Base-by-base conservation (phyloP, 495 filamentous ascomycete species). In the Thermochaetoides thermophila region DNA sequence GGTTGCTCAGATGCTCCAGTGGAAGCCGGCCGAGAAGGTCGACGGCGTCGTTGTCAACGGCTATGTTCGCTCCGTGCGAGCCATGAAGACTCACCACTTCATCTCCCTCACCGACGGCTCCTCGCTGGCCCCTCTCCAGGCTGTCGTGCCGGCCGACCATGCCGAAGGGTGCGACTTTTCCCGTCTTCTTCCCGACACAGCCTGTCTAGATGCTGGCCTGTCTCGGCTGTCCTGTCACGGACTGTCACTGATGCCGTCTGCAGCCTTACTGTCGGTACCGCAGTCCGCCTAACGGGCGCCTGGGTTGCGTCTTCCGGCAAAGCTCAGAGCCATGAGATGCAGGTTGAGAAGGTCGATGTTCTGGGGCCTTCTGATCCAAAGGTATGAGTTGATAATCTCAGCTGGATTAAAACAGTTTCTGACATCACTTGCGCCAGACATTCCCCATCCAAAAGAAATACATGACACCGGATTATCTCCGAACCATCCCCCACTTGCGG, bases 371-470 rank as follows among this genome's bases (percentile, higher is more conserved):
- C 83, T 27, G 78, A 94, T 56, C 61, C 84, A 39, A 72, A 77
- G 64, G 86, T 91, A 62, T 48, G 70, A 60, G 6, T 44, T 40
- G 26, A 6, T 27, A 7, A 14, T 10, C 31, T 13, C 20, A 22
- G 19, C 31, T 11, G 7, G 31, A 16, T n/a, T 7, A 17, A 31
- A 17, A 7, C n/a, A 20, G 7, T 25, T 38, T 28, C 32, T 56
- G 35, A 45, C 42, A 32, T 37, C 34, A 34, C 17, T 21, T 29
- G 17, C 34, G 42, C 31, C 51, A 95, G 82, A 81, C 74, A 35
- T 89, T 79, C 50, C 86, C 87, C 2, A 71, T 95, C 26, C 86
- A 94, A 52, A 91, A 91, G 56, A 93, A 95, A 54, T 92, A 84
- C 43, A 85, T 92, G 39, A 86, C 74, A 17, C 60, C 79, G 35